Evolutionary conservation across 352 stramenopile species (phyloP).

Genomic region (Phytophthora crassamura): DNA sequence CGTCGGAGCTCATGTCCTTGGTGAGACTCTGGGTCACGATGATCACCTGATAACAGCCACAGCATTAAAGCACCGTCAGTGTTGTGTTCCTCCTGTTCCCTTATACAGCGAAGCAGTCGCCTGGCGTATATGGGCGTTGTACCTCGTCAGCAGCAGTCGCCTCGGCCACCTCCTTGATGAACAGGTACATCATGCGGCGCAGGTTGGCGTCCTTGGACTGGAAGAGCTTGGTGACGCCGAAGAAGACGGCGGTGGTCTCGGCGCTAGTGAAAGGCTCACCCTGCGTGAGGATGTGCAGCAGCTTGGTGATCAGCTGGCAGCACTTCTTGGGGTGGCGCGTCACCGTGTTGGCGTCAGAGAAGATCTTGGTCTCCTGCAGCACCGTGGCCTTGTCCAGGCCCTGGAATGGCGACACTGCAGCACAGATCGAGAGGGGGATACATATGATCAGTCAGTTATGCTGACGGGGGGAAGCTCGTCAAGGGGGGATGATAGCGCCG

Average conservation of each 20-base stretch:
- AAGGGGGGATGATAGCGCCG: not conserved
- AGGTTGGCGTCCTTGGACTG: constrained; percentile 98
- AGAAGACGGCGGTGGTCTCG: constrained; percentile 99
- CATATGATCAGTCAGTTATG: constrained; percentile 7
- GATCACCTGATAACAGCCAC: constrained; percentile 94
- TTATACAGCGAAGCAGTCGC: not conserved
- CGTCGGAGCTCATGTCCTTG: constrained; percentile 99
- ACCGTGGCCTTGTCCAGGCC: constrained; percentile 96
- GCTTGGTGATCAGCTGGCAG: constrained; percentile 99
- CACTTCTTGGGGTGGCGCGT: constrained; percentile 97
- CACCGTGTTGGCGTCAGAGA: constrained; percentile 98
- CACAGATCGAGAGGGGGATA: constrained; percentile 6
- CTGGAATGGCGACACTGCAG: constrained; percentile 91
- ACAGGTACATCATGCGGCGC: constrained; percentile 99
- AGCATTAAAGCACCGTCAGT: constrained; percentile 21
- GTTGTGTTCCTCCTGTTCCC: not conserved
- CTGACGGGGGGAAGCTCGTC: not conserved
- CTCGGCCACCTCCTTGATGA: constrained; percentile 98
- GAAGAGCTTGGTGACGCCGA: constrained; percentile 99
- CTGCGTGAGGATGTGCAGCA: constrained; percentile 98
- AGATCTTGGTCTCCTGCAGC: constrained; percentile 98
- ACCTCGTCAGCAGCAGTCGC: constrained; percentile 89
- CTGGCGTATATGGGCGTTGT: constrained; percentile 8
- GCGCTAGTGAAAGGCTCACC: constrained; percentile 96
- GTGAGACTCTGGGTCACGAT: constrained; percentile 99